phyloP scores from a whole-genome alignment of 1,284 basidiomycete species.

The Puccinia coronata region DNA sequence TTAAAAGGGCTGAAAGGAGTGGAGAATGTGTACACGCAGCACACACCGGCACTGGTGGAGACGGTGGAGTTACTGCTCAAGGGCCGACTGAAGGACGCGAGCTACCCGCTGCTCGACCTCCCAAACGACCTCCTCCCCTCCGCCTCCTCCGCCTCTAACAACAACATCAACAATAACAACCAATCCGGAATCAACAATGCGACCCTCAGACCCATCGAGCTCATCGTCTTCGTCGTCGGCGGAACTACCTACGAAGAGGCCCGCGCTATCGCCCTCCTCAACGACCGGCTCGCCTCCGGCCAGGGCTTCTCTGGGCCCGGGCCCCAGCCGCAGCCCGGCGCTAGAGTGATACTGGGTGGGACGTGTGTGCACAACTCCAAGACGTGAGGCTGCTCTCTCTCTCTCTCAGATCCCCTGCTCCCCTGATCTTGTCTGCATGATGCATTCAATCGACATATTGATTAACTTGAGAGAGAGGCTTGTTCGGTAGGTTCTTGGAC shows the following conservation, averaged over 20 bases:
- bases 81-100: conserved; percentile 80
- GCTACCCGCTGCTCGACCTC: conserved; percentile 80
- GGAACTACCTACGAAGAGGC: conserved; percentile 93
- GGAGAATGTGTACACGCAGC: conserved; percentile 99
- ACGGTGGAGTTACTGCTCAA: conserved; percentile 87
- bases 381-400: conserved; percentile 64
- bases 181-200: no score
- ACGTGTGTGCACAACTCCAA: conserved; percentile 90
- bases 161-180: no score
- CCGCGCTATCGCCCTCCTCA: conserved; percentile 75
- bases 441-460: no score
- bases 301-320: conserved; percentile 58
- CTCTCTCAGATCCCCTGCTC: not conserved
- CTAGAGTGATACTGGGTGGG: conserved; percentile 74
- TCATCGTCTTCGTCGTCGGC: conserved; percentile 91
- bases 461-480: not conserved
- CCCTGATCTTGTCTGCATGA: not conserved
- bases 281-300: conserved; percentile 69
- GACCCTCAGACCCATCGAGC: conserved; percentile 78
- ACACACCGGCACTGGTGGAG: conserved; percentile 87
- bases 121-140: not conserved
- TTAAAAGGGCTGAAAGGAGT: conserved; percentile 97
- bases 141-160: not conserved
- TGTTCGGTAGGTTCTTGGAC: conserved; percentile 51
- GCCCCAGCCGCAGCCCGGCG: conserved; percentile 56